Conservation (phyloP, 2,329 filamentous ascomycete species). For the Trichoderma atrobrunneum region DNA sequence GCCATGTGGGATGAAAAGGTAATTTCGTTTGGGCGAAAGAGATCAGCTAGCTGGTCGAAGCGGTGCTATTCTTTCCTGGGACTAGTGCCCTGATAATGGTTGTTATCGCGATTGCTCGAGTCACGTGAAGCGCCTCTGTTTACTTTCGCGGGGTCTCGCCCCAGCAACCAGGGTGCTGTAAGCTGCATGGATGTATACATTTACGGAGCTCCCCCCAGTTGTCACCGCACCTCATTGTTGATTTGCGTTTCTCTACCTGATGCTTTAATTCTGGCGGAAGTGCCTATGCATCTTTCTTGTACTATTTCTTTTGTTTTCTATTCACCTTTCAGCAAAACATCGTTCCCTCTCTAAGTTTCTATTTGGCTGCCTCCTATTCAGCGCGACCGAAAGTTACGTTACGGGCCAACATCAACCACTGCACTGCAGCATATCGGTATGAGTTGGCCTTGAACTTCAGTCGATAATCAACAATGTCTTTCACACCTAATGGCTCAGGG, state of each 20-base stretch:
- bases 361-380: background rate
- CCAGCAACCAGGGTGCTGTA: conserved; percentile 29
- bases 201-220: conserved; percentile 21
- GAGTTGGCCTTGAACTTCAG: conserved; percentile 23
- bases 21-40: conserved; percentile 16
- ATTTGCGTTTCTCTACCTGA: conserved; percentile 28
- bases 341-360: background rate
- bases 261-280: conserved; percentile 25
- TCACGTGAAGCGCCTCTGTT: conserved; percentile 19
- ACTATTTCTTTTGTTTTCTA: conserved; percentile 23
- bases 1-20: conserved; percentile 18
- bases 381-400: background rate
- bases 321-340: background rate
- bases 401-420: background rate
- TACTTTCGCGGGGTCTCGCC: conserved; percentile 23
- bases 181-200: conserved; percentile 20
- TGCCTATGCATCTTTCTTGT: conserved; percentile 26
- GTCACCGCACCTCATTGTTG: conserved; percentile 19
- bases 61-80: background rate
- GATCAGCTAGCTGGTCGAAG: background rate
- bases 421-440: conserved; percentile 22
- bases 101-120: background rate
- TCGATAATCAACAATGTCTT: conserved; percentile 34
- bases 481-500: conserved; percentile 42
- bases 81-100: background rate